Conservation (phyloP, 805 yeast species). For the Candida quercuum region DNA sequence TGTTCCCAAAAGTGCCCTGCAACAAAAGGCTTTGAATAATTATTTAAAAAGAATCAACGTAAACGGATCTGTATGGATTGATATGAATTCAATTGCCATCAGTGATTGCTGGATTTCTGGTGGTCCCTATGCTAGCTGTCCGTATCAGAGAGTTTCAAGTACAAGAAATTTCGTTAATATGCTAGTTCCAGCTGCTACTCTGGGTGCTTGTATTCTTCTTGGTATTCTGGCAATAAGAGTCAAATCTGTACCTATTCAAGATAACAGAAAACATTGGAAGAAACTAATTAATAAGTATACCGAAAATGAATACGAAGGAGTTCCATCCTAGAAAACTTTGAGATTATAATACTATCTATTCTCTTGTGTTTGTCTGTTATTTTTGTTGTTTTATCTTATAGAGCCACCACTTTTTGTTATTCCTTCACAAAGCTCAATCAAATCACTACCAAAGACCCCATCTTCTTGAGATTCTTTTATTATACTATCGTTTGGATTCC, state of each 20-base stretch:
- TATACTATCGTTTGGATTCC: constrained; percentile 42
- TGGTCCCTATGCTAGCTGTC: constrained; percentile 73
- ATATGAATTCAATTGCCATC: constrained; percentile 71
- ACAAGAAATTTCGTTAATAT: constrained; percentile 52
- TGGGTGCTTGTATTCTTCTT: constrained; percentile 46
- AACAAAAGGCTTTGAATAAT: constrained; percentile 29
- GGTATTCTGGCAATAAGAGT: constrained; percentile 52
- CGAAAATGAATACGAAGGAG: constrained; percentile 76
- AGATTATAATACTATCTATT: too few species aligned
- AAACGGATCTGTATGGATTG: constrained; percentile 61
- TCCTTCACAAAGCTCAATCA: constrained; percentile 57
- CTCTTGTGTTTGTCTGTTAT: neutral
- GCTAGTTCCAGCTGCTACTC: constrained; percentile 62
- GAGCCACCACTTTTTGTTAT: constrained; percentile 27
- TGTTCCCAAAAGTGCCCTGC: constrained; percentile 46
- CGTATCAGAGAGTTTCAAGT: constrained; percentile 57
- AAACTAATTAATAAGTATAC: constrained; percentile 48
- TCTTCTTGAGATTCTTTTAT: constrained; percentile 34
- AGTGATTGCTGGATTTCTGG: constrained; percentile 82
- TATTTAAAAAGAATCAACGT: constrained; percentile 18
- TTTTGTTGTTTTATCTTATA: constrained; percentile 17
- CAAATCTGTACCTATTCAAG: constrained; percentile 62
- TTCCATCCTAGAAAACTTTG: constrained; percentile 50
- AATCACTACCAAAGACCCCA: constrained; percentile 50
- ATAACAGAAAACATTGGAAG: constrained; percentile 63